These are phyloP conservation scores for Nakaseomyces kungkrabaensis DNA, from an alignment of 1,139 yeast genomes.

Conservation along the genomic window DNA sequence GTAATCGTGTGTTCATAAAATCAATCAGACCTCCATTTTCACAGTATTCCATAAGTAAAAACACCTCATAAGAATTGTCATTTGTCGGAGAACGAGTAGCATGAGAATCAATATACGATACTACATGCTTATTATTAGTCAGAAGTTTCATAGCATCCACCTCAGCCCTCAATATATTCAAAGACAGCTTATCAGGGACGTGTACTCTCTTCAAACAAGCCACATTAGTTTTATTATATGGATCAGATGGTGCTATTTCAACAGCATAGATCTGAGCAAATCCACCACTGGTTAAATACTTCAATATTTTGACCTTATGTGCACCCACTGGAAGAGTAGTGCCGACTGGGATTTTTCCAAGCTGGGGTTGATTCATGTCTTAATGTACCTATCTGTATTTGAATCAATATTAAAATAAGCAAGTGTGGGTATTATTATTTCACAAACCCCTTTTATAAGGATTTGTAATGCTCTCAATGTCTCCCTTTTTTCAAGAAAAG, in stretches of 20 bases:
- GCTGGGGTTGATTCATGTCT: slow-evolving; percentile 15
- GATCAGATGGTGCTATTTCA: slow-evolving; percentile 35
- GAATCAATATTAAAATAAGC: too few species aligned
- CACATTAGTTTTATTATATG: slow-evolving; percentile 28
- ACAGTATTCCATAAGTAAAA: slow-evolving; percentile 69
- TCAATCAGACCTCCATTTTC: slow-evolving; percentile 62
- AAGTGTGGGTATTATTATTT: too few species aligned
- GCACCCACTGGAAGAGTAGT: slow-evolving; percentile 25
- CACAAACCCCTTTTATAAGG: too few species aligned
- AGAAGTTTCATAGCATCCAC: slow-evolving; percentile 68
- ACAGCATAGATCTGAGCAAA: slow-evolving; percentile 55
- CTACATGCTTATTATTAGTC: slow-evolving; percentile 47
- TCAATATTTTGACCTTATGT: slow-evolving; percentile 27
- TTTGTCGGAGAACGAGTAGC: slow-evolving; percentile 48
- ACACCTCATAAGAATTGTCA: slow-evolving; percentile 54
- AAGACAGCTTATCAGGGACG: slow-evolving; percentile 59
- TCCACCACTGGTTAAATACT: slow-evolving; percentile 36
- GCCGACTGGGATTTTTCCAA: slow-evolving; percentile 19
- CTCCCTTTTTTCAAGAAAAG: too few species aligned
- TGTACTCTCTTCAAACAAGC: slow-evolving; percentile 66
- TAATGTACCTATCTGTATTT: neutral
- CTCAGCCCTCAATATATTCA: slow-evolving; percentile 58
- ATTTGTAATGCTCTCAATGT: too few species aligned
- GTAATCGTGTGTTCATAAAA: slow-evolving; percentile 59
- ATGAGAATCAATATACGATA: slow-evolving; percentile 64